phyloP scores from a whole-genome alignment of 352 stramenopile genomes.

The Phytophthora colocasiae region DNA sequence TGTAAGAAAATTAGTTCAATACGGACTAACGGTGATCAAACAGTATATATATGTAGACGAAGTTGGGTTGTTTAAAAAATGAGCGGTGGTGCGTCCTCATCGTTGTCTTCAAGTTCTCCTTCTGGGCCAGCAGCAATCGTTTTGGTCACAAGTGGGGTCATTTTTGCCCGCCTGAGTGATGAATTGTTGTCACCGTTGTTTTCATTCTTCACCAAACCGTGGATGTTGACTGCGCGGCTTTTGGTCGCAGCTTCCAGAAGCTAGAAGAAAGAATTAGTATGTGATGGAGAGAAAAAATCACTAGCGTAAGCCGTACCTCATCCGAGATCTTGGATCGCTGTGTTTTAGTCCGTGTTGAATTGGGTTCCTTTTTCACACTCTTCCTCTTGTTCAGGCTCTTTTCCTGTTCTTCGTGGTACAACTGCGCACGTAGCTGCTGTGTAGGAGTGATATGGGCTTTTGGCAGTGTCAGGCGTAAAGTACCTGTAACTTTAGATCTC shows the following conservation, averaged over 20 bases:
- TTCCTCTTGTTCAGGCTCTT: constrained; percentile 7
- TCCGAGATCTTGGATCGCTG: constrained; percentile 31
- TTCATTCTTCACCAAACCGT: constrained; percentile 18
- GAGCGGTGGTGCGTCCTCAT: constrained; percentile 36
- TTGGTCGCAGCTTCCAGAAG: constrained; percentile 31
- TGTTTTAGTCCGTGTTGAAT: background rate
- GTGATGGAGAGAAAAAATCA: background rate
- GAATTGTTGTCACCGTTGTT: too few relatives aligned
- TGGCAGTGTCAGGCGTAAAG: constrained; percentile 57
- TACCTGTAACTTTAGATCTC: constrained; percentile 59
- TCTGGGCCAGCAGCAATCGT: background rate
- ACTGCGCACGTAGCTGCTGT: constrained; percentile 47
- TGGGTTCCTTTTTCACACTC: constrained; percentile 8
- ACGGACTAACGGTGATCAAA: too few relatives aligned
- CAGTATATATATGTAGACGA: too few relatives aligned
- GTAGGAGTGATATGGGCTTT: constrained; percentile 55
- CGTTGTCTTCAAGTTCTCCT: constrained; percentile 19
- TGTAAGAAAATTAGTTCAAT: too few relatives aligned
- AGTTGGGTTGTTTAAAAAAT: constrained; percentile 29
- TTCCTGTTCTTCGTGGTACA: constrained; percentile 44
- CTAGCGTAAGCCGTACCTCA: constrained; percentile 21
- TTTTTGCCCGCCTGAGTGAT: too few relatives aligned
- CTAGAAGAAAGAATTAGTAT: constrained; percentile 10
- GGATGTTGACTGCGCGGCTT: constrained; percentile 30
- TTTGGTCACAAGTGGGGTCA: too few relatives aligned